Evolutionary conservation across 805 yeast genomes (phyloP), one percentile per base, ranked within the genome.

Genomic region (Crinitomyces ghanaensis): DNA sequence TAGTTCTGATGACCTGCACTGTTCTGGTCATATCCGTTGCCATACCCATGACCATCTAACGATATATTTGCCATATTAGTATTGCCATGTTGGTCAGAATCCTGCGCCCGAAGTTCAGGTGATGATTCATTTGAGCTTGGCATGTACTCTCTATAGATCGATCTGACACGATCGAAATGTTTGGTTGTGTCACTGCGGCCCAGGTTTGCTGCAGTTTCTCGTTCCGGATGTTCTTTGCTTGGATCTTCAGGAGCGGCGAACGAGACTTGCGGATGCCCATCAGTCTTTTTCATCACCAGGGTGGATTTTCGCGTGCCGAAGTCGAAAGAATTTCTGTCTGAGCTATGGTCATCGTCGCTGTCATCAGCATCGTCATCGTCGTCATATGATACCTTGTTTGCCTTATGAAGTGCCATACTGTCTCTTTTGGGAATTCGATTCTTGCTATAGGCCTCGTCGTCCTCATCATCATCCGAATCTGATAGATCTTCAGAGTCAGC

Each of bases 91-190:
- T 23, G 26, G 26, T 23, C 26, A 23, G n/a, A 6, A 4, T 23
- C 14, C 26, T 23, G 26, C 4, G n/a, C n/a, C n/a, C n/a, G n/a
- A n/a, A 28, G 12, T 5, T 9, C 20, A 8, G 30, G 30, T 6
- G 30, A 6, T 28, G 20, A n/a, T 15, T 6, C 12, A 17, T 19
- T 19, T 8, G 22, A 36, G 5, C 24, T 33, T 3, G 46, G 42
- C 39, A 46, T 29, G 34, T 48, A 48, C 31, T 48, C 53, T 19
- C 46, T 38, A 37, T 48, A 48, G 26, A 48, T 38, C 12, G 50
- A 45, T 27, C 36, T 40, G 31, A 48, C 44, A 7, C 51, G 39
- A 19, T 48, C 51, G 32, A 45, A 48, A 28, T 42, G 44, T 30
- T 43, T 46, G 15, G 49, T 44, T n/a, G n/a, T 28, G 21, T 39